Conservation (phyloP, 2,329 filamentous ascomycete species). For the Fusarium begoniae region DNA sequence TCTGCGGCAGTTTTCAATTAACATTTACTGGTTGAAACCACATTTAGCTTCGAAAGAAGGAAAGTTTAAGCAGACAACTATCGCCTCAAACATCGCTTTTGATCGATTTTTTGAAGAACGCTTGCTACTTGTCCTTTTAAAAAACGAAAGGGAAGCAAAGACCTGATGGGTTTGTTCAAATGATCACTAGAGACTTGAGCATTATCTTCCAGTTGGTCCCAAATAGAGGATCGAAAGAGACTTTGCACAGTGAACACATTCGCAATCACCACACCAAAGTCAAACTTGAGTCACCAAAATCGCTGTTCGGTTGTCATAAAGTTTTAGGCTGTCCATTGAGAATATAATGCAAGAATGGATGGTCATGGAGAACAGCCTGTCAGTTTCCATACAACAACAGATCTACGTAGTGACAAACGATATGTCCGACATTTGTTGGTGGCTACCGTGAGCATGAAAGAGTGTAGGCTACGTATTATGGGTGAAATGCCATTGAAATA, state of each 20-base stretch:
- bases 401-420: background rate
- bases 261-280: background rate
- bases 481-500: rapidly evolving
- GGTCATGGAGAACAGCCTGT: background rate
- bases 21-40: too few relatives aligned
- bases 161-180: background rate
- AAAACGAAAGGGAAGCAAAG: too few relatives aligned
- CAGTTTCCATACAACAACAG: too few relatives aligned
- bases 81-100: background rate
- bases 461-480: background rate
- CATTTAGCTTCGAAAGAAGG: background rate
- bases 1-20: background rate
- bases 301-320: too few relatives aligned
- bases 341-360: background rate
- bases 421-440: too few relatives aligned
- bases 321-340: background rate
- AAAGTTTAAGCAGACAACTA: background rate
- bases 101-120: background rate
- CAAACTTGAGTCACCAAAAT: background rate
- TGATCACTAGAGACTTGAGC: too few relatives aligned
- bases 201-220: background rate
- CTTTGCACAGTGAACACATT: background rate
- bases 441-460: background rate
- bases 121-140: too few relatives aligned
- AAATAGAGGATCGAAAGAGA: rapidly evolving